phyloP scores from a whole-genome alignment of 1,139 yeast genomes.

The Candida pseudoviswanathii region DNA sequence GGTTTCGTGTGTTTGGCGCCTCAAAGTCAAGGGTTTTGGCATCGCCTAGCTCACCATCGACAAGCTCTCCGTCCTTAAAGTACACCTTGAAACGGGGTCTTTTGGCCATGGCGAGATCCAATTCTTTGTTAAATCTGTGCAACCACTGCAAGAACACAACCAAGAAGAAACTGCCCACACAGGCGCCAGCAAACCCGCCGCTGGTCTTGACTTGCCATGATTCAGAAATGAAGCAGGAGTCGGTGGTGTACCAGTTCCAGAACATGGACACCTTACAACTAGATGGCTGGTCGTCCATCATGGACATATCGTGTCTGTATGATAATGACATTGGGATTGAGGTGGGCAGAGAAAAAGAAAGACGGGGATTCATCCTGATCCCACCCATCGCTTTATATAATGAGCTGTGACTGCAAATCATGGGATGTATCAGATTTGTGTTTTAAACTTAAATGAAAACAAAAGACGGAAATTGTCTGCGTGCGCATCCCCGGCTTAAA shows the following conservation, averaged over 20 bases:
- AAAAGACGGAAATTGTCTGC: background rate
- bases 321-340: background rate
- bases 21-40: conserved; percentile 1
- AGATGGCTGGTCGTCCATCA: background rate
- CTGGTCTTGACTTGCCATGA: conserved; percentile 64
- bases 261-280: conserved; percentile 40
- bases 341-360: background rate
- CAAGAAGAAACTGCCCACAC: conserved; percentile 63
- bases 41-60: conserved; percentile 5
- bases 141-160: conserved; percentile 61
- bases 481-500: background rate
- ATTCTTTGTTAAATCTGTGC: conserved; percentile 58
- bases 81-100: conserved; percentile 6
- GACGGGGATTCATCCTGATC: background rate
- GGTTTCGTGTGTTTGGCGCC: conserved; percentile 16
- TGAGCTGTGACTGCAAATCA: background rate
- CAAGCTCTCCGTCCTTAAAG: conserved; percentile 3
- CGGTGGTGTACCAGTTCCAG: conserved; percentile 54
- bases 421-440: background rate
- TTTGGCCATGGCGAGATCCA: conserved; percentile 30
- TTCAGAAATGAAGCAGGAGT: conserved; percentile 62
- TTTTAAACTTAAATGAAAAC: conserved; percentile 2
- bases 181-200: conserved; percentile 71
- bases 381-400: background rate
- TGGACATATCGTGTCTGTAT: background rate